phyloP scores from a whole-genome alignment of 208 protist genomes.

The Leishmania gerbilli region DNA sequence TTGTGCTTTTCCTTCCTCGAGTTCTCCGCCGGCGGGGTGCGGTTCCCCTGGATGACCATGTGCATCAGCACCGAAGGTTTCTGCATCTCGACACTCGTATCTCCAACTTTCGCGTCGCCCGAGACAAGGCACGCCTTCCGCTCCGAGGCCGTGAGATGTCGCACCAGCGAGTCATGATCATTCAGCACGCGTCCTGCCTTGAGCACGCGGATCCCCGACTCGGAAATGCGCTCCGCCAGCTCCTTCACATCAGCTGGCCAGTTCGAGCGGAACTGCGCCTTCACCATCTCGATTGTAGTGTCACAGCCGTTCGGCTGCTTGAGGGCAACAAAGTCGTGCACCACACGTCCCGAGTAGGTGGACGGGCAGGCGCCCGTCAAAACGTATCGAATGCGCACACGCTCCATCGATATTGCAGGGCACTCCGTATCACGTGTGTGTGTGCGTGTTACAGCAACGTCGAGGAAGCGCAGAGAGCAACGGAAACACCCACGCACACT shows the following conservation, averaged over 20 bases:
- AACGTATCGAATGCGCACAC: conserved; percentile 64
- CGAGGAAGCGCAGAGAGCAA: neutral
- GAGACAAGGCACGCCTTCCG: conserved; percentile 29
- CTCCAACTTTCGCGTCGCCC: conserved; percentile 10
- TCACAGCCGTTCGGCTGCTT: conserved; percentile 35
- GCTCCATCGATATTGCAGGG: conserved; percentile 17
- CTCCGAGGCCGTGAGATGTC: conserved; percentile 42
- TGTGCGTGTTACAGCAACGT: neutral
- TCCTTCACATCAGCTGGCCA: conserved; percentile 68
- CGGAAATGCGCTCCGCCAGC: conserved; percentile 45
- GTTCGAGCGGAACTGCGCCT: conserved; percentile 47
- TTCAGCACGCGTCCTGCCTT: conserved; percentile 63
- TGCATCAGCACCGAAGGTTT: conserved; percentile 57
- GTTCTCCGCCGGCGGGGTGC: neutral
- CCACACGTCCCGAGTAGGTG: conserved; percentile 62
- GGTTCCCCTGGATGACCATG: conserved; percentile 52
- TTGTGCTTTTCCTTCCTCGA: conserved; percentile 28
- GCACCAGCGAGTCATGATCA: conserved; percentile 37
- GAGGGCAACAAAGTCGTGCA: conserved; percentile 57
- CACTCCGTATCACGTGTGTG: neutral
- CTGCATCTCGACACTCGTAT: conserved; percentile 26
- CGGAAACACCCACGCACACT: neutral
- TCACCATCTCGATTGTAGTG: conserved; percentile 53
- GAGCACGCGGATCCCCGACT: conserved; percentile 51
- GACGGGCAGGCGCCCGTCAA: conserved; percentile 67